Base-by-base conservation (phyloP, 2,329 filamentous ascomycete species). In the Stromatinia cepivora region DNA sequence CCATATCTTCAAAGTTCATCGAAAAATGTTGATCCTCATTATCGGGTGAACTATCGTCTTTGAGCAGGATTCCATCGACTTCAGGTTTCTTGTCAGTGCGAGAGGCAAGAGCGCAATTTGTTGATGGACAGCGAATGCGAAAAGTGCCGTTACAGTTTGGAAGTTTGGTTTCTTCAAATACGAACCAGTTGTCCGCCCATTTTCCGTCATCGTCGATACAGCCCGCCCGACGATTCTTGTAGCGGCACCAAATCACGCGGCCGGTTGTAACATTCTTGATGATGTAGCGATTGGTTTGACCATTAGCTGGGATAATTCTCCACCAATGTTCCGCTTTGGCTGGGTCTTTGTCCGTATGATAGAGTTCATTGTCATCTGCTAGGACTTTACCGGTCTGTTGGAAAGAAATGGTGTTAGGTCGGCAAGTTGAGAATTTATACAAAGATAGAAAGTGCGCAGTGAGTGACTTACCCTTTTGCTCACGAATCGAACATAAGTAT, bases 401-500 rank as follows among this genome's bases (percentile, higher is more conserved):
- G 17, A n/a, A 61, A 46, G 31, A 34, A 28, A 31, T 4, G 8
- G 7, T 31, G 58, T 62, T 6, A 62, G 58, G 15, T 62, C 25
- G 20, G 45, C 42, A 34, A 34, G 1, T 1, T 9, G n/a, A 48
- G 1, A 25, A 22, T 4, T 39, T 15, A 15, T 57, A 17, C 11
- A 42, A 42, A 17, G 1, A 31, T 48, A 6, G 15, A 31, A 62
- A 34, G 15, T 58, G 22, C 15, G 34, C 48, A 34, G 10, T 62
- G 58, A 34, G 10, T 62, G 58, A 34, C 39, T n/a, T 62, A 48
- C 58, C 20, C 42, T 62, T 15, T 62, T 62, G 42, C 58, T 62
- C 58, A 46, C 58, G 28, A 48, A 46, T 48, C 42, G 42, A 15
- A 48, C 58, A 48, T 48, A 62, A 31, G 42, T 48, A 4, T 62